Conservation (phyloP, 192 early-diverging fungal genomes). For the Backusella psychrophila region DNA sequence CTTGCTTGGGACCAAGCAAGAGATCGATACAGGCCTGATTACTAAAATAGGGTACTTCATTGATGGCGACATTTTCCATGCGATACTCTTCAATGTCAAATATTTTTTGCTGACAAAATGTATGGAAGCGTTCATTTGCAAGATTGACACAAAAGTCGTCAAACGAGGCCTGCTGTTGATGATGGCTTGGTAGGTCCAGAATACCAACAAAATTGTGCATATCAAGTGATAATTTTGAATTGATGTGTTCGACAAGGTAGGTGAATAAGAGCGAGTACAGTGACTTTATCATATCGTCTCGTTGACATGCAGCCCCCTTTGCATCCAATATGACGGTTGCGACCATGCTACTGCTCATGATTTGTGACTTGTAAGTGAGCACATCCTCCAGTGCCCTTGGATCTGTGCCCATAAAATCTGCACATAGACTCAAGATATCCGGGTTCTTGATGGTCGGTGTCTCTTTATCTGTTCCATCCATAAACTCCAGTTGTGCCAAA, state of each 20-base stretch:
- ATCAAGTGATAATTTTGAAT: constrained; percentile 70
- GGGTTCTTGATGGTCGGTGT: constrained; percentile 74
- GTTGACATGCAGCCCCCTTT: constrained; percentile 62
- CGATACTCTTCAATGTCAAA: constrained; percentile 67
- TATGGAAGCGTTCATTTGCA: constrained; percentile 85
- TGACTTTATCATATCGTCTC: constrained; percentile 69
- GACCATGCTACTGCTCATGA: constrained; percentile 76
- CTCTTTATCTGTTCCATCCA: constrained; percentile 64
- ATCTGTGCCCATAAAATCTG: constrained; percentile 82
- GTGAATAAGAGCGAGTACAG: constrained; percentile 83
- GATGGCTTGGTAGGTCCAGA: constrained; percentile 84
- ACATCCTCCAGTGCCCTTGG: constrained; percentile 66
- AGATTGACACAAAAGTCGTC: constrained; percentile 48
- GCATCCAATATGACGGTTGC: constrained; percentile 79
- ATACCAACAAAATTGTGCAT: constrained; percentile 76
- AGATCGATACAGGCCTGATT: constrained; percentile 70
- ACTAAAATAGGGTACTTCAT: constrained; percentile 54
- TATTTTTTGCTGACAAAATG: constrained; percentile 66
- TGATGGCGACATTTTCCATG: constrained; percentile 51
- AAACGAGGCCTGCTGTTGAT: constrained; percentile 55
- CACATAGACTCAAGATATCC: constrained; percentile 70
- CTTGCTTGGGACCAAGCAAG: constrained; percentile 62
- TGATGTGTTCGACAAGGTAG: constrained; percentile 84
- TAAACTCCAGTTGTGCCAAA: constrained; percentile 85
- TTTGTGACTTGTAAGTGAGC: constrained; percentile 77